Percentiles rank a stretch among this genome's conserved stretches.
phyloP scores from a whole-genome alignment of 768 basidiomycete genomes.

The Agaricus blazei region DNA sequence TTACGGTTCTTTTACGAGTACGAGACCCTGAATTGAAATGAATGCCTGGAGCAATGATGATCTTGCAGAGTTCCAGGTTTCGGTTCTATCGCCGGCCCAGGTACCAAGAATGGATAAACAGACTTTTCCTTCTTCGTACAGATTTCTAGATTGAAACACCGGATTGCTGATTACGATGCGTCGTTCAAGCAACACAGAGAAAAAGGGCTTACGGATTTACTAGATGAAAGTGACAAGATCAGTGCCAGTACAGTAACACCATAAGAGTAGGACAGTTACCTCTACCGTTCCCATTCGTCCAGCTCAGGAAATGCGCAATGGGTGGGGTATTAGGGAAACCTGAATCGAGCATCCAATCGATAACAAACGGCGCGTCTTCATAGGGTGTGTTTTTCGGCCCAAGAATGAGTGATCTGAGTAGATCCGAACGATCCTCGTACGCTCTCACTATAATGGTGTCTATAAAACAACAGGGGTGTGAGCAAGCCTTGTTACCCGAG shows the following conservation, averaged over 20 bases:
- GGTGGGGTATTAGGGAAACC: slow-evolving; percentile 83
- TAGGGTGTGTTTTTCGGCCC: slow-evolving; percentile 96
- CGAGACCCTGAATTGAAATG: slow-evolving; percentile 91
- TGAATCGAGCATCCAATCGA: slow-evolving; percentile 87
- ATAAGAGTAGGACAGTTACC: slow-evolving; percentile 34
- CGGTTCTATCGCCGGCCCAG: slow-evolving; percentile 85
- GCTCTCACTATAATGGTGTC: slow-evolving; percentile 87
- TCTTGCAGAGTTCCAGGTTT: slow-evolving; percentile 80
- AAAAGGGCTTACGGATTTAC: slow-evolving; percentile 68
- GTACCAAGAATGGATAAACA: slow-evolving; percentile 89
- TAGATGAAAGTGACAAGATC: slow-evolving; percentile 16
- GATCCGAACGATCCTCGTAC: slow-evolving; percentile 86
- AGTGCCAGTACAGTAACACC: slow-evolving; percentile 7
- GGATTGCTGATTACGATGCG: not conserved
- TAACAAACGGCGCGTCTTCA: slow-evolving; percentile 90
- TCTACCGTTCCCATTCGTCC: slow-evolving; percentile 93
- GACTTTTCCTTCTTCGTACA: slow-evolving; percentile 95
- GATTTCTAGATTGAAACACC: slow-evolving; percentile 46
- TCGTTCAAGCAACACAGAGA: not conserved
- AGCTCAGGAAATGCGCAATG: slow-evolving; percentile 84
- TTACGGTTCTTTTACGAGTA: slow-evolving; percentile 89
- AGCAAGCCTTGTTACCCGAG: not conserved
- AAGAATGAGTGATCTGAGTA: slow-evolving; percentile 84
- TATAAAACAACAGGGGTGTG: slow-evolving; percentile 18
- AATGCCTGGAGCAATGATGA: slow-evolving; percentile 90